A percentile compares a stretch with the other conserved stretches of the same genome.
These are phyloP conservation scores for Sarcodon aspratus DNA, from an alignment of 768 basidiomycete genomes.

Conservation along the genomic window DNA sequence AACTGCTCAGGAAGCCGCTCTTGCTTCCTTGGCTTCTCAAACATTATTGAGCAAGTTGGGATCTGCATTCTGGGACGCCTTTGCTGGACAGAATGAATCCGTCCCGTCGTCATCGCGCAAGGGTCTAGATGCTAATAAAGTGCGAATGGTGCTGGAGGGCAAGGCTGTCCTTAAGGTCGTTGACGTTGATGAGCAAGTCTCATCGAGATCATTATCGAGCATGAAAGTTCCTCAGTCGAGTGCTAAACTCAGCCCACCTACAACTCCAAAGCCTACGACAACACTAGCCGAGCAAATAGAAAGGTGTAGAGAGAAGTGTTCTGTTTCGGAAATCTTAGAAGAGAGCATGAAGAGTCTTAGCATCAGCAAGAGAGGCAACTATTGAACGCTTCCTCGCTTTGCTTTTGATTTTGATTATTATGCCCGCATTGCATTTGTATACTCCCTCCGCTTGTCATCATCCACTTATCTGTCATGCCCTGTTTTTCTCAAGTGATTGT, in stretches of 20 bases:
- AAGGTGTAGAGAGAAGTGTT: constrained; percentile 5
- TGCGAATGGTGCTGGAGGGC: constrained; percentile 71
- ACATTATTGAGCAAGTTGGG: constrained; percentile 65
- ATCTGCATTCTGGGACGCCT: constrained; percentile 82
- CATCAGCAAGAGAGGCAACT: constrained; percentile 28
- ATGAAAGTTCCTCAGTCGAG: not conserved
- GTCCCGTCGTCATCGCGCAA: not conserved
- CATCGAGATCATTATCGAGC: not conserved
- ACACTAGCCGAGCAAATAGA: constrained; percentile 4
- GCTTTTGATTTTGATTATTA: not conserved
- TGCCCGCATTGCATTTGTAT: not conserved
- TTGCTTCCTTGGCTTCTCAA: constrained; percentile 70
- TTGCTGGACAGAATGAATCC: constrained; percentile 34
- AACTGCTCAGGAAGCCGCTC: constrained; percentile 32
- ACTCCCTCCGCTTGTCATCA: not conserved
- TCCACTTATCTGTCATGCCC: not conserved
- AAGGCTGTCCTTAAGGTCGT: constrained; percentile 72
- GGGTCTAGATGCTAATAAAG: constrained; percentile 60
- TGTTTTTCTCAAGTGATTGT: not conserved
- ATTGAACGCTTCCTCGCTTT: not conserved
- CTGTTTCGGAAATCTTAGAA: constrained; percentile 37
- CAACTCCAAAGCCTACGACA: constrained; percentile 2
- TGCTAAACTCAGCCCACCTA: not conserved
- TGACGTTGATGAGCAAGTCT: constrained; percentile 42
- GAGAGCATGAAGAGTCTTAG: constrained; percentile 62